Base-by-base conservation (phyloP, 176 grass and related monocot species). In the Bonia amplexicaulis region DNA sequence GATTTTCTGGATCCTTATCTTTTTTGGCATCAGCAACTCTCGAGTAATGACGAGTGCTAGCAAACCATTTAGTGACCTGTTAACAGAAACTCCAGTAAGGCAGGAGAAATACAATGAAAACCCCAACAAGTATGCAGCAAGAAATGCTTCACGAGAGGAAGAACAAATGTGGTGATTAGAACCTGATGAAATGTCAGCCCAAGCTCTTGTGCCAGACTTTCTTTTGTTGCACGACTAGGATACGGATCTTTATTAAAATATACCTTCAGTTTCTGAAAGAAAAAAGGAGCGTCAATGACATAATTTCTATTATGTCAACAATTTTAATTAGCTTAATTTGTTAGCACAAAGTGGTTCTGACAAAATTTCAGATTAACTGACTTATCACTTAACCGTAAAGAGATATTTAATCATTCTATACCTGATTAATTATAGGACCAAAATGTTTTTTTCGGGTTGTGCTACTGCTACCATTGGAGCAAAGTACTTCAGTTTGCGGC, bases 151-250 rank as follows among this genome's bases (percentile, higher is more conserved):
- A 25, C 1, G 12, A 6, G 46, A 58, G 62, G 37, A 61, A 57
- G 41, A 57, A 82, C 39, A 79, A 71, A 71, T 14, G 69, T 46
- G 19, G 52, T 16, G 46, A 45, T 85, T 14, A 35, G 19, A 66
- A 94, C 93, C 93, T 88, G 90, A 79, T 42, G 54, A 54, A 88
- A 76, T 83, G 93, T 95, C 79, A 92, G 49, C n/a, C 88, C 90
- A 23, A 92, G 20, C 40, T 92, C 90, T 85, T 87, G 57, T 11
- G 90, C 82, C n/a, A 95, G 70, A 84, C 45, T 90, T 90, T 84
- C 80, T 79, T 87, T 95, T 54, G 76, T 80, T 75, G 74, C 17
- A 1, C 85, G 88, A 78, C 71, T 92, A 87, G 93, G 93, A 78
- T 92, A 95, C 66, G 84, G 86, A 73, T 92, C 87, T 92, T 83